Base-by-base conservation (phyloP, 106 monocot species). In the Allium cepa region DNA sequence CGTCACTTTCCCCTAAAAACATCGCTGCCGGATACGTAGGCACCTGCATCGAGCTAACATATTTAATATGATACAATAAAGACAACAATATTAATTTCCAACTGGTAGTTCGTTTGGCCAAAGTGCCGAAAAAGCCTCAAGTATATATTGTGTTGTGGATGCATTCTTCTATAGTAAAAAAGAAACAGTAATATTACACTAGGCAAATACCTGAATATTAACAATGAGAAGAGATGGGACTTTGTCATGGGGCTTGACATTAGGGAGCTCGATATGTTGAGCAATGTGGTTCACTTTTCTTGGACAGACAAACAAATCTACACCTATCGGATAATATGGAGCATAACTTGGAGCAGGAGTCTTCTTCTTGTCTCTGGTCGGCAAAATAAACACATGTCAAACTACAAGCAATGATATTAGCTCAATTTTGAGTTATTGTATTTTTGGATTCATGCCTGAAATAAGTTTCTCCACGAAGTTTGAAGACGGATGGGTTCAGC, bases 21-120 rank as follows among this genome's bases (percentile, higher is more conserved):
- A 94, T 83, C 15, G 94, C 80, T 46, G 87, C 80, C 62, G 94
- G 94, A 76, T 94, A 94, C 50, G 90, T 87, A 55, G 94, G 94
- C 68, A 94, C 59, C 94, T 94, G 87, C 60, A 45, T 46, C 47
- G 60, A 61, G 16, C 36, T 36, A 36, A 36, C 1, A 36, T 36
- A 5, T 36, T 36, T 36, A 36, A 36, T 1, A 3, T 5, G 36
- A 36, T 36, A 36, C 36, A 1, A 36, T 36, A 36, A 36, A 36
- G 36, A 1, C 36, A 3, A 36, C 36, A 36, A 5, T 36, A 36
- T 36, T 5, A 36, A 4, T 2, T 36, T 4, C 36, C 36, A 36
- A 36, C 1, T 36, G 36, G 5, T 36, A 36, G 36, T 36, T 36
- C 36, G 5, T 36, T 36, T 36, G 36, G 36, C 36, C 36, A 36